A percentile compares a stretch with the other conserved stretches of the same genome.
These are phyloP conservation scores for Alectoria sarmentosa DNA, from an alignment of 495 filamentous ascomycete genomes.

Conservation along the genomic window DNA sequence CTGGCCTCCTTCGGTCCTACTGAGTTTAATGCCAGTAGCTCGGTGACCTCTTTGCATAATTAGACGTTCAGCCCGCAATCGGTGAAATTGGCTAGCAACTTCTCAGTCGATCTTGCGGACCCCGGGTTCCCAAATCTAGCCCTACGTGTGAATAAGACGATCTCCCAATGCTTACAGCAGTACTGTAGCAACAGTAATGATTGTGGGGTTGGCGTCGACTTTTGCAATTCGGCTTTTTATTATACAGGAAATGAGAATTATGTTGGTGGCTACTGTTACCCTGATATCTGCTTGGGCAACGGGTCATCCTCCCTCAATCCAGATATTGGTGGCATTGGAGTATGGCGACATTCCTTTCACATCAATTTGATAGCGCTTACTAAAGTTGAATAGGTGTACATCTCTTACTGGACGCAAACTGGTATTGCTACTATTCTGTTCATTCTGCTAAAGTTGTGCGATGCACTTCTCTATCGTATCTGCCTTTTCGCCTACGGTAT, in stretches of 20 bases:
- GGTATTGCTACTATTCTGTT: neutral
- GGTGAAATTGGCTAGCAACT: neutral
- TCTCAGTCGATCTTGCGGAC: neutral
- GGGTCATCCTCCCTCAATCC: neutral
- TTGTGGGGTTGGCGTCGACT: neutral
- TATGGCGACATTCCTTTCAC: neutral
- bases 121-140: neutral
- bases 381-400: slow-evolving; percentile 1
- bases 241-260: too few relatives aligned
- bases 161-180: neutral
- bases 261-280: too few relatives aligned
- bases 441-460: neutral
- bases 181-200: neutral
- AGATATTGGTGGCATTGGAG: slow-evolving; percentile 13
- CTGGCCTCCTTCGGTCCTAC: neutral
- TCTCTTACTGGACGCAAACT: slow-evolving; percentile 9
- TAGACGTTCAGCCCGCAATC: too few relatives aligned
- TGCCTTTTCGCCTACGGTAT: neutral
- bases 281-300: too few relatives aligned
- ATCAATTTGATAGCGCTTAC: too few relatives aligned
- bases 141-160: neutral
- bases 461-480: neutral
- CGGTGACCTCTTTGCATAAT: too few relatives aligned
- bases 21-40: neutral
- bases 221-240: too few relatives aligned